Percentiles rank a stretch among this genome's conserved stretches.
Evolutionary conservation across 2,329 filamentous ascomycete species (phyloP).

Genomic region (Westerdykella ornata): DNA sequence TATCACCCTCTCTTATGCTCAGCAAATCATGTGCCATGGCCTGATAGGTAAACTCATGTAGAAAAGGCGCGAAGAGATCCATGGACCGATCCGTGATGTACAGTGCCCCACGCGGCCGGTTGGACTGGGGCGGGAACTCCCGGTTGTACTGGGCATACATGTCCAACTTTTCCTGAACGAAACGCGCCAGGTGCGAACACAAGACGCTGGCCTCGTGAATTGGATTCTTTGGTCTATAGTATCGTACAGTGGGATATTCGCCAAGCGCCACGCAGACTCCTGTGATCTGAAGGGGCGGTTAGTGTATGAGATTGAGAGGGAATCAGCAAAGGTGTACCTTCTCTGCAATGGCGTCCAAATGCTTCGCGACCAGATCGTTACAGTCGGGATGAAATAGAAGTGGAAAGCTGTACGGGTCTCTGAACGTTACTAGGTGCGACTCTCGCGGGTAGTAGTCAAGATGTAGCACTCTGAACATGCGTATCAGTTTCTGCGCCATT

Average conservation of each 20-base stretch:
- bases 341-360: conserved; percentile 79
- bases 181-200: conserved; percentile 79
- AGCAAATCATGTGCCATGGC: conserved; percentile 95
- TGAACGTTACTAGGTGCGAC: conserved; percentile 83
- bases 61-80: conserved; percentile 77
- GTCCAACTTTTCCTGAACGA: conserved; percentile 87
- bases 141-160: conserved; percentile 77
- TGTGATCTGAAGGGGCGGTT: conserved; percentile 55
- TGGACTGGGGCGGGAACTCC: conserved; percentile 73
- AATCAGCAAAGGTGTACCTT: conserved; percentile 54
- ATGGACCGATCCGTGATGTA: conserved; percentile 88
- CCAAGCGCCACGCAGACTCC: conserved; percentile 86
- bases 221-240: conserved; percentile 69
- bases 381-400: conserved; percentile 85
- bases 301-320: conserved; percentile 4
- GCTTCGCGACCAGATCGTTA: conserved; percentile 71
- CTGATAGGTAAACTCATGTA: conserved; percentile 98
- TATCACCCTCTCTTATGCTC: conserved; percentile 80
- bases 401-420: conserved; percentile 93
- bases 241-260: conserved; percentile 88
- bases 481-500: conserved; percentile 64
- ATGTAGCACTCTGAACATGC: conserved; percentile 73
- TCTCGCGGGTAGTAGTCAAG: conserved; percentile 88
- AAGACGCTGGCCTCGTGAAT: conserved; percentile 83
- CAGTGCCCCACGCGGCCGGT: conserved; percentile 72